Base-by-base conservation (phyloP, 306 rosid genomes). In the Clitoria ternatea region DNA sequence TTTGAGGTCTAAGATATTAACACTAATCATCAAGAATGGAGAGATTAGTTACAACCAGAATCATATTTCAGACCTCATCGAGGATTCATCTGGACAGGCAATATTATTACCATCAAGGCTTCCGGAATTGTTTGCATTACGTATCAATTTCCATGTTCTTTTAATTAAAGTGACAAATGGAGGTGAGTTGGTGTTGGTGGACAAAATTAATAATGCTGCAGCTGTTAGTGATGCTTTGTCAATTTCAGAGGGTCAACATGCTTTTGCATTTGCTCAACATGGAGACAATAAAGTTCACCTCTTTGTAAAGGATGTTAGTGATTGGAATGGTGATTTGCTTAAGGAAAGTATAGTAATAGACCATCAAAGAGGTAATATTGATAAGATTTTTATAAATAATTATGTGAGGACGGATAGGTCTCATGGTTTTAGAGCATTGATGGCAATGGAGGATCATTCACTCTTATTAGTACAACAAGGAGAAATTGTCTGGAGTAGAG, bases 401-500 rank as follows among this genome's bases (percentile, higher is more conserved):
- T 95, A 91, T 79, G 74, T 95, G 77, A 91, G 90, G 61, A 91
- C 92, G 10, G 97, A 95, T 80, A 91, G 89, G 72, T 86, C 96
- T 74, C 59, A 83, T 71, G 99, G 99, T 56, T 95, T 95, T 70
- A 89, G 99, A 80, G 96, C 92, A 72, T 80, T 95, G 86, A 77
- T 91, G 79, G 92, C 87, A 68, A 87, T 86, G 97, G 99, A 95
- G 81, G 99, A 95, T 75, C 91, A 95, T 83, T 95, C 97, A 12
- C 92, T 95, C 30, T 57, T 91, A 62, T 78, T 95, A 79, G 82
- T 95, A 37, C 99, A 95, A 76, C 99, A 95, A 83, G 97, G 97
- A 69, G 97, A 68, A 59, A 82, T 87, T 87, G 99, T 95, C 63
- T 95, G 99, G 99, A 80, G 85, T 62, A 86, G 99, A 85, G 99